A percentile compares a stretch with the other conserved stretches of the same genome.
phyloP scores from a whole-genome alignment of 1,139 yeast genomes.

The Lodderomyces metapsilosis region DNA sequence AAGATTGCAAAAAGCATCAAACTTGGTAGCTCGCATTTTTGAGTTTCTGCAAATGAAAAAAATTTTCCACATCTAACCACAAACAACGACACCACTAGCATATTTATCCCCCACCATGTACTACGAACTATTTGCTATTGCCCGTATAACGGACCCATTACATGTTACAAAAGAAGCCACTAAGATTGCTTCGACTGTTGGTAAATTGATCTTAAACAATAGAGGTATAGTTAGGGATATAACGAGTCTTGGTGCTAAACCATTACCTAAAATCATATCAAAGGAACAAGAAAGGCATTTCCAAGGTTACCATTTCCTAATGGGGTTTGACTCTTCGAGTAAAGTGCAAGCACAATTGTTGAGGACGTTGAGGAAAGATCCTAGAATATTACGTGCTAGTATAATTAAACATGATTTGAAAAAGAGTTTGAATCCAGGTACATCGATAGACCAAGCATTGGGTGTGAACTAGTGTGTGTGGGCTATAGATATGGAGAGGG shows the following conservation, averaged over 20 bases:
- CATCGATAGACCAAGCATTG: constrained; percentile 40
- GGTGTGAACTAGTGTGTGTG: background rate
- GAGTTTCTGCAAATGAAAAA: background rate
- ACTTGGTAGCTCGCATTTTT: background rate
- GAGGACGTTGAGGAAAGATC: constrained; percentile 80
- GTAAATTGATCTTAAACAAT: constrained; percentile 77
- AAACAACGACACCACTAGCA: background rate
- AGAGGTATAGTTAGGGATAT: constrained; percentile 90
- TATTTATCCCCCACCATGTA: constrained; percentile 61
- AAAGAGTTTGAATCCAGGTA: constrained; percentile 51
- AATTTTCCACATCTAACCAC: background rate
- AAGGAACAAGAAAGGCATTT: constrained; percentile 89
- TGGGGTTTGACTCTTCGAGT: constrained; percentile 83
- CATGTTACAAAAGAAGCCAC: constrained; percentile 62
- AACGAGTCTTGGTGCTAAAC: constrained; percentile 73
- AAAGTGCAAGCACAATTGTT: constrained; percentile 83
- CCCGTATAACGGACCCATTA: constrained; percentile 67
- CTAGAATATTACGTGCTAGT: constrained; percentile 81
- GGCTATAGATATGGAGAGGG: constrained; percentile 6
- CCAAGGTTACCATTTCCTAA: constrained; percentile 83
- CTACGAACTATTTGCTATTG: constrained; percentile 87
- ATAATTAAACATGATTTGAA: constrained; percentile 67
- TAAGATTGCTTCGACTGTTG: constrained; percentile 75
- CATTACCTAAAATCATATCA: constrained; percentile 76
- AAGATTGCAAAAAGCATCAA: too few species aligned